Evolutionary conservation across 495 filamentous ascomycete genomes (phyloP).

Genomic region (Friedmanniomyces simplex): DNA sequence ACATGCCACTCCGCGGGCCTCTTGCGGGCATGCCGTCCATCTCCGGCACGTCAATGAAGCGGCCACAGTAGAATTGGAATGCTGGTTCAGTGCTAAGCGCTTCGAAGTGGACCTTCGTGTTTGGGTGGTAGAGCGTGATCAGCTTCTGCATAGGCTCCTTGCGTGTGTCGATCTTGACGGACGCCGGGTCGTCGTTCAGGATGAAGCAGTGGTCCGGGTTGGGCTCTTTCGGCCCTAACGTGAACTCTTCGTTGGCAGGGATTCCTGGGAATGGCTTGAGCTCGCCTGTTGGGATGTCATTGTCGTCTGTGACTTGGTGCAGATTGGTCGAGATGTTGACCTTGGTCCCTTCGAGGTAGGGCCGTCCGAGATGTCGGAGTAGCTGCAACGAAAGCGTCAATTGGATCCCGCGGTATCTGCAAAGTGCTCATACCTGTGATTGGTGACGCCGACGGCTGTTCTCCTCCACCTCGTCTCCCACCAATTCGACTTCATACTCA

Average conservation of each 20-base stretch:
- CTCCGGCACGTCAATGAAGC: too few species aligned
- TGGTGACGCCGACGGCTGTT: slow-evolving; percentile 81
- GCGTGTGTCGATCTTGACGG: slow-evolving; percentile 70
- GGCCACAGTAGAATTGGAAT: too few species aligned
- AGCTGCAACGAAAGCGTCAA: too few species aligned
- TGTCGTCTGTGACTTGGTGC: too few species aligned
- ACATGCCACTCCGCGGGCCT: too few species aligned
- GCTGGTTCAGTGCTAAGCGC: slow-evolving; percentile 83
- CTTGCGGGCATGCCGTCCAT: too few species aligned
- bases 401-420: too few species aligned
- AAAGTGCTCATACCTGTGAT: slow-evolving; percentile 73
- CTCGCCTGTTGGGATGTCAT: too few species aligned
- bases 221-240: too few species aligned
- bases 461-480: too few species aligned
- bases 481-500: slow-evolving; percentile 80
- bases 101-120: slow-evolving; percentile 65
- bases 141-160: slow-evolving; percentile 45
- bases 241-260: slow-evolving; percentile 53
- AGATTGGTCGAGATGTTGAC: too few species aligned
- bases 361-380: slow-evolving; percentile 74
- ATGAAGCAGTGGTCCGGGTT: slow-evolving; percentile 88
- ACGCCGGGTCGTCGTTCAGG: slow-evolving; percentile 49
- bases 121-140: too few species aligned
- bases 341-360: slow-evolving; percentile 65
- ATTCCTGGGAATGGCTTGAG: slow-evolving; percentile 48